phyloP scores from a whole-genome alignment of 345 rosid genomes.

The Hevea brasiliensis region DNA sequence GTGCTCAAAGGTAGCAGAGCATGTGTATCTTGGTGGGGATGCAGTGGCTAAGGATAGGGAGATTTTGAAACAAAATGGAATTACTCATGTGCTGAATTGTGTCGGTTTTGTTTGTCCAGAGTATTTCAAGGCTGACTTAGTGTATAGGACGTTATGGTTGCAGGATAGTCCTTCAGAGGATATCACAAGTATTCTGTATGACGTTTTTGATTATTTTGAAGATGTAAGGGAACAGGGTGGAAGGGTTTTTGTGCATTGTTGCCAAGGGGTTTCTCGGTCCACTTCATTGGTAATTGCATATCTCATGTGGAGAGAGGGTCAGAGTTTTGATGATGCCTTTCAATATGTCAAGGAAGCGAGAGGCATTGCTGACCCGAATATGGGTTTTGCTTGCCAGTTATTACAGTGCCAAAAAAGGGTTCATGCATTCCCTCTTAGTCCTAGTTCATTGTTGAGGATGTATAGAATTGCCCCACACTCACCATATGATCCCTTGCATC shows the following conservation, averaged over 20 bases:
- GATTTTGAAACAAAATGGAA: constrained; percentile 76
- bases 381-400: constrained; percentile 99
- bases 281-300: constrained; percentile 98
- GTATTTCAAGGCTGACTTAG: constrained; percentile 84
- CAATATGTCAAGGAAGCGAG: constrained; percentile 95
- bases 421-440: constrained; percentile 95
- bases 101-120: constrained; percentile 99
- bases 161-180: constrained; percentile 99
- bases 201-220: constrained; percentile 98
- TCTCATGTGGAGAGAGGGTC: constrained; percentile 99
- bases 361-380: constrained; percentile 97
- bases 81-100: constrained; percentile 91
- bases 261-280: constrained; percentile 97
- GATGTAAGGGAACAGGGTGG: constrained; percentile 93
- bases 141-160: constrained; percentile 94
- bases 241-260: constrained; percentile 95
- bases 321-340: constrained; percentile 97
- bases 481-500: constrained; percentile 96
- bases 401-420: constrained; percentile 97
- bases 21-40: constrained; percentile 95
- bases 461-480: constrained; percentile 94
- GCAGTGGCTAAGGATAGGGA: constrained; percentile 87
- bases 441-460: constrained; percentile 90
- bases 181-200: constrained; percentile 93
- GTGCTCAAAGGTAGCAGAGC: constrained; percentile 95